Evolutionary conservation across 2,329 filamentous ascomycete genomes (phyloP).

Genomic region (Hymenoscyphus scutula): DNA sequence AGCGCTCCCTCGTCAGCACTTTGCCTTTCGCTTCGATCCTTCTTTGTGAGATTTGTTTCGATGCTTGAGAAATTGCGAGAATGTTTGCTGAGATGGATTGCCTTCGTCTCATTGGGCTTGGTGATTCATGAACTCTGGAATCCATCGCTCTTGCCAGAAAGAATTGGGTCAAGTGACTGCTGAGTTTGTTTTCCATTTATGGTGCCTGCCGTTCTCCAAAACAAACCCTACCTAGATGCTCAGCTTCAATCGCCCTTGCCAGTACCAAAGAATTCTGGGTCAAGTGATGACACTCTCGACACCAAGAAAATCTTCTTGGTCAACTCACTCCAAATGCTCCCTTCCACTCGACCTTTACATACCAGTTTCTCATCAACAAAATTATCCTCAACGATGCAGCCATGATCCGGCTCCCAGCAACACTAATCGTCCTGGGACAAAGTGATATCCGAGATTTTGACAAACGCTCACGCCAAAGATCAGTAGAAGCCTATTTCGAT

Average conservation of each 20-base stretch:
- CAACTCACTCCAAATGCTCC: not conserved
- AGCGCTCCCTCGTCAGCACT: no score
- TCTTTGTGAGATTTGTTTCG: no score
- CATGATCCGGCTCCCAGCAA: conserved; percentile 33
- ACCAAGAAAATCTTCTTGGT: not conserved
- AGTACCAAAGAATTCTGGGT: not conserved
- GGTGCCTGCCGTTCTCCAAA: not conserved
- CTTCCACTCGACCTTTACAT: not conserved
- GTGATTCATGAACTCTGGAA: no score
- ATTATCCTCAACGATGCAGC: conserved; percentile 5
- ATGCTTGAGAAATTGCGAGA: no score
- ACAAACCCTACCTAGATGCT: not conserved
- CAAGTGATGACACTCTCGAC: not conserved
- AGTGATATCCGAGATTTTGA: conserved; percentile 31
- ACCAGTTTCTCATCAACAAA: not conserved
- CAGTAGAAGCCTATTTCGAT: conserved; percentile 13
- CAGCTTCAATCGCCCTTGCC: not conserved
- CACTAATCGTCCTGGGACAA: conserved; percentile 26
- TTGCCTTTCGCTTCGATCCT: no score
- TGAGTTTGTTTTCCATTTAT: not conserved
- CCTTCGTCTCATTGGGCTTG: no score
- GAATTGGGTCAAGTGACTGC: not conserved
- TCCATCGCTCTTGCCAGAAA: no score
- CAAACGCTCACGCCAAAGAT: conserved; percentile 19
- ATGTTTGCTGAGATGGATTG: no score